Base-by-base conservation (phyloP, 805 yeast genomes). In the Candida qinlingensis region DNA sequence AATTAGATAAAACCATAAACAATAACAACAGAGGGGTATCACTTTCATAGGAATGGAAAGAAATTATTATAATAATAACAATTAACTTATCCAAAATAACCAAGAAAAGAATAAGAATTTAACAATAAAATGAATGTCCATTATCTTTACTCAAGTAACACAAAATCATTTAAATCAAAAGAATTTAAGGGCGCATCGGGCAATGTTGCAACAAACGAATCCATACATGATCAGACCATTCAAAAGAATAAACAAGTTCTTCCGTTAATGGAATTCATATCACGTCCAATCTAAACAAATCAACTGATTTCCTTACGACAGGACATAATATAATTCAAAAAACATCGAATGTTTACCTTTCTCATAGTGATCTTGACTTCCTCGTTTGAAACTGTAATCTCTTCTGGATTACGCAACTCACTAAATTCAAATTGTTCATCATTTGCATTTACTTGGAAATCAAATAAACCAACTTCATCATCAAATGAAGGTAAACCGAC, bases 401-500 rank as follows among this genome's bases (percentile, higher is more conserved):
- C 73, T 63, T 64, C 73, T 69, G 73, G 72, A 69, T 69, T 67
- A 67, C 73, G 72, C 73, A 69, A 68, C 68, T 67, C 69, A 62
- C 65, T 71, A 60, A 67, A 63, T 48, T 56, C 70, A 57, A 57
- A 61, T 51, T 66, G 64, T 58, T 60, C 60, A 55, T 64, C 68
- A 52, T 45, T 47, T 50, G 58, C 41, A 42, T 49, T 49, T 8
- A 49, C 54, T 42, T 54, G 59, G 41, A 50, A 54, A 41, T 57
- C 61, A 37, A 50, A 59, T 35, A 53, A 42, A 12, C n/a, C 47
- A 35, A 53, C 12, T 41, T 52, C 50, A 19, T 51, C 55, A 35
- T 31, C 48, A 46, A 52, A 40, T 28, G 41, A 39, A n/a, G 44
- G 43, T 25, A 27, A 27, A 25, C 40, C 19, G 28, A 19, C 47